A percentile compares a stretch with the other conserved stretches of the same genome.
Evolutionary conservation across 805 yeast species (phyloP).

Genomic region (Suhomyces prunicola): DNA sequence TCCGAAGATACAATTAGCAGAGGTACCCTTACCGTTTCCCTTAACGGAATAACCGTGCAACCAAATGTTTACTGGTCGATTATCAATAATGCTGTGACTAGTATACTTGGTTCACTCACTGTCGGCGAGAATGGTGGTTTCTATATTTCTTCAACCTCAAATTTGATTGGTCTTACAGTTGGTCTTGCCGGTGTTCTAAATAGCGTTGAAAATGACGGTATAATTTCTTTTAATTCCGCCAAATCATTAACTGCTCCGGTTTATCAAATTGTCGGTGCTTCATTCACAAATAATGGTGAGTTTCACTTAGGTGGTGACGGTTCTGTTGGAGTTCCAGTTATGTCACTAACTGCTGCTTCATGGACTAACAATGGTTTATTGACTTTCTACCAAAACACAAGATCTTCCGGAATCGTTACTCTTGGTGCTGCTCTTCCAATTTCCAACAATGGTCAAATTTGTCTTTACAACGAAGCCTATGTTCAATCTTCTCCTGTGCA

Average conservation of each 20-base stretch:
- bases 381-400: constrained; percentile 18
- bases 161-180: constrained; percentile 8
- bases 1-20: constrained; percentile 14
- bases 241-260: constrained; percentile 9
- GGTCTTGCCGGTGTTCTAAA: constrained; percentile 10
- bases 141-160: constrained; percentile 11
- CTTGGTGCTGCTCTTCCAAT: constrained; percentile 12
- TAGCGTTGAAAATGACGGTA: constrained; percentile 18
- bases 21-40: constrained; percentile 18
- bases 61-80: constrained; percentile 18
- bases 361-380: constrained; percentile 20
- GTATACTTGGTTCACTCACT: constrained; percentile 13
- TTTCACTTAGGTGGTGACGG: constrained; percentile 12
- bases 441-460: constrained; percentile 13
- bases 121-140: constrained; percentile 14
- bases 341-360: constrained; percentile 8
- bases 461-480: constrained; percentile 21
- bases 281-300: constrained; percentile 4
- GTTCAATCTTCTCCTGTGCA: constrained; percentile 18
- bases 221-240: constrained; percentile 14
- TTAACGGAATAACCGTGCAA: constrained; percentile 16
- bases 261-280: constrained; percentile 7
- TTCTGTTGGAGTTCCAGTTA: constrained; percentile 9
- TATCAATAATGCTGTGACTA: constrained; percentile 11
- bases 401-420: constrained; percentile 18